Base-by-base conservation (phyloP, 768 basidiomycete species). In the Hemileccinum impolitum region DNA sequence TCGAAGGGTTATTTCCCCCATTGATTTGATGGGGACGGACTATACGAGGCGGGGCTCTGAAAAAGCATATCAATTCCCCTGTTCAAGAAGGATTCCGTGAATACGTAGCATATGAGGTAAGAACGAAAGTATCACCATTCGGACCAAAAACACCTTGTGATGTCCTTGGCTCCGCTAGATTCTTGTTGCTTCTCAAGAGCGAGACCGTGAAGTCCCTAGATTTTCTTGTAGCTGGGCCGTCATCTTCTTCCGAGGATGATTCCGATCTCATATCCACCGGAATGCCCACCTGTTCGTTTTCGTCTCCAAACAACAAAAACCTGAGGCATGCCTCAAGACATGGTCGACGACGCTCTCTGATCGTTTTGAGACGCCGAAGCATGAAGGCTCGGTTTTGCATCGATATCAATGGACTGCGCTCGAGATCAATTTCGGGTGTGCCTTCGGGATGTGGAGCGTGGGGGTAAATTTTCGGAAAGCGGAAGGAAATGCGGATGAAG, bases 11-110 rank as follows among this genome's bases (percentile, higher is more conserved):
- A 71, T 42, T 50, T 2, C 53, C 51, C 77, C 62, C 12, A 73
- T 66, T 40, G 17, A 52, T 45, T 43, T 57, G 63, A 43, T 65
- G 63, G 43, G 81, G 81, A n/a, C 79, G 78, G 9, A 88, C 81
- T 48, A 87, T 78, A 14, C 86, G 79, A 17, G 83, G 84, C 2
- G 87, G 83, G 4, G 84, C 80, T 39, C 85, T 79, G 71, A 89
- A 94, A 70, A 95, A 94, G 62, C 85, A 90, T 0, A 94, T 80
- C 1, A 95, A 71, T 70, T 93, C 85, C 42, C 91, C 93, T 94
- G 54, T 40, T 11, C 32, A 18, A 52, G 25, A 40, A 36, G n/a
- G 38, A 14, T 28, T 21, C 11, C 23, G 17, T 54, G 40, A 53
- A 41, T 10, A 45, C n/a, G 15, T 47, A n/a, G 39, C 45, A 48